Evolutionary conservation across 2,329 filamentous ascomycete genomes (phyloP), one percentile per base, ranked within the genome.

Genomic region (Verticillium nonalfalfae): DNA sequence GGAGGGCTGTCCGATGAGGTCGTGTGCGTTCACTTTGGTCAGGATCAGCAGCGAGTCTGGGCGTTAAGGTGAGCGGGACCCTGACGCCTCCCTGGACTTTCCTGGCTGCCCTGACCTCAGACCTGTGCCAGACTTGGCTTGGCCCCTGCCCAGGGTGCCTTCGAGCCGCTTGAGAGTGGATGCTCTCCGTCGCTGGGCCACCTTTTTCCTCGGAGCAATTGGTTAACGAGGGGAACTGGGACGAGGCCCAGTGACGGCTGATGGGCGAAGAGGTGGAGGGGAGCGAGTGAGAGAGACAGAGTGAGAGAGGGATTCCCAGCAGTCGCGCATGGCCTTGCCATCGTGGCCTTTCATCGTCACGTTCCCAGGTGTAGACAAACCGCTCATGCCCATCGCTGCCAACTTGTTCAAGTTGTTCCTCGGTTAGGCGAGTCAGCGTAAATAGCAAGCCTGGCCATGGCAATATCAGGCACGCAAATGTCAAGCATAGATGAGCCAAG

Each of bases 1-100:
- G 56, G 50, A 57, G 54, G 60, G 45, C 62, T 64, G 62, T 61
- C 61, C 54, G 64, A 60, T 65, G 64, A 65, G 62, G 64, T 64
- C 62, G 64, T 65, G 62, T 59, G 61, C 59, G 50, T 57, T 63
- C 61, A 55, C 52, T 50, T 26, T 50, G 45, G 64, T 56, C 64
- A 64, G 54, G 64, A 65, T 65, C 64, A 59, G 60, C 64, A 35
- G n/a, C 45, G 18, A 50, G 45, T 21, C 45, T 50, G 45, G 45
- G 21, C 45, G 18, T 50, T 50, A 21, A 50, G 38, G 57, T 21
- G 39, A 39, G 57, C 39, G 57, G 57, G 57, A 58, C 57, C 38
- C 57, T n/a, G 56, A 33, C 33, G 57, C 26, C 26, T 50, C 36
- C 57, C 57, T 58, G 57, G 45, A 10, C 36, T 56, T 59, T 34